Evolutionary conservation across 2,329 filamentous ascomycete genomes (phyloP).

Genomic region (Coniochaeta prunicola): DNA sequence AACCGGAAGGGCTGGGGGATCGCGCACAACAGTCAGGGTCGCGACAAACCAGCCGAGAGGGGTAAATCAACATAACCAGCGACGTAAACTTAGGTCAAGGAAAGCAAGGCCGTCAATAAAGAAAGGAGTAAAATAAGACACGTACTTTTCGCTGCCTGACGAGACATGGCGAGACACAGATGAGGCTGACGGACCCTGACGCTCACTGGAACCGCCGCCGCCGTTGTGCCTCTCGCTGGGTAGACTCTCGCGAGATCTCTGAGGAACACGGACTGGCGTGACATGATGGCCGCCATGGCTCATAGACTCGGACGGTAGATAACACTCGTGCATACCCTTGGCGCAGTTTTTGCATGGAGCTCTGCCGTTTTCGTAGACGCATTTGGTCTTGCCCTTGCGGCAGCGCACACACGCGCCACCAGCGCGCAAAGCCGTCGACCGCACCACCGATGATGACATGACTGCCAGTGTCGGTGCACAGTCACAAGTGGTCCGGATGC

Average conservation of each 20-base stretch:
- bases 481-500: background rate
- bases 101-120: background rate
- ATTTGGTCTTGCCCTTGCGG: slow-evolving; percentile 58
- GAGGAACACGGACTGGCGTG: slow-evolving; percentile 44
- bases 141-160: slow-evolving; percentile 48
- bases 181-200: slow-evolving; percentile 35
- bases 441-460: slow-evolving; percentile 32
- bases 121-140: slow-evolving; percentile 4
- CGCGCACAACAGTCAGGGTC: background rate
- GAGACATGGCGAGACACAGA: slow-evolving; percentile 39
- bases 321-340: slow-evolving; percentile 58
- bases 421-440: slow-evolving; percentile 52
- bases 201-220: slow-evolving; percentile 33
- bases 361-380: slow-evolving; percentile 55
- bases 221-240: slow-evolving; percentile 41
- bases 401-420: slow-evolving; percentile 56
- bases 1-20: background rate
- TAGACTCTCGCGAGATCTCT: slow-evolving; percentile 46
- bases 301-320: slow-evolving; percentile 53
- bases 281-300: slow-evolving; percentile 50
- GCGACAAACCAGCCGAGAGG: background rate
- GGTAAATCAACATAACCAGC: slow-evolving; percentile 4
- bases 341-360: slow-evolving; percentile 58
- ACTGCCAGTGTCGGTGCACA: background rate
- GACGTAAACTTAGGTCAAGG: no score